Percentiles rank a stretch among this genome's conserved stretches.
phyloP scores from a whole-genome alignment of 2,329 filamentous ascomycete genomes.

The Aspergillus uvarum region DNA sequence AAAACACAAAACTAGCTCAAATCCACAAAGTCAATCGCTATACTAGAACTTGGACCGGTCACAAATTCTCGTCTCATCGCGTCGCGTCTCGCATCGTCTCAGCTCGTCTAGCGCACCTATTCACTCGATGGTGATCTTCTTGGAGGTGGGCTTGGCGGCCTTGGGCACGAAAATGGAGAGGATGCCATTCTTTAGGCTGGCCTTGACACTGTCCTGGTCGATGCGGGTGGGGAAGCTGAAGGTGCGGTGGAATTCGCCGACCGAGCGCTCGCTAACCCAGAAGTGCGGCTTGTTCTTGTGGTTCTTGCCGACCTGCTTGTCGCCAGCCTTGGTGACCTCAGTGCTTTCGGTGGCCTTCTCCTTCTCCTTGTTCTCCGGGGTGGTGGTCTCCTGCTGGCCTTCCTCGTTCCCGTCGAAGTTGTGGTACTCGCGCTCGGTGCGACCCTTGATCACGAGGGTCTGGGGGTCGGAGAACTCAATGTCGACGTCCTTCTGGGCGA shows the following conservation, averaged over 20 bases:
- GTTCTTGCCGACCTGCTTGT: slow-evolving; percentile 21
- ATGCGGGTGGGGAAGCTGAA: slow-evolving; percentile 60
- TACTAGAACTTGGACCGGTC: background rate
- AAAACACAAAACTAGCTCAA: background rate
- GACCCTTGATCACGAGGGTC: slow-evolving; percentile 49
- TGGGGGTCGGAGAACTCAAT: slow-evolving; percentile 51
- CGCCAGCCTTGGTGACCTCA: slow-evolving; percentile 32
- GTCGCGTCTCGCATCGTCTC: background rate
- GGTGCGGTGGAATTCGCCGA: slow-evolving; percentile 59
- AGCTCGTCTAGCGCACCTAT: background rate
- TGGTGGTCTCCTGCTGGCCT: slow-evolving; percentile 26
- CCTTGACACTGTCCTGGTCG: slow-evolving; percentile 61
- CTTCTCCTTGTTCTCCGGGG: slow-evolving; percentile 33
- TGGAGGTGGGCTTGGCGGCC: slow-evolving; percentile 47
- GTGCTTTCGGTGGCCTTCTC: slow-evolving; percentile 14
- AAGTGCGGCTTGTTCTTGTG: slow-evolving; percentile 44
- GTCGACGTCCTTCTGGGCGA: slow-evolving; percentile 48
- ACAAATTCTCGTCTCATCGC: background rate
- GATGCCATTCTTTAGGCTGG: slow-evolving; percentile 61
- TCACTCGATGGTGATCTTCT: slow-evolving; percentile 60
- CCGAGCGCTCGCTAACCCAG: slow-evolving; percentile 60
- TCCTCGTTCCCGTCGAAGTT: slow-evolving; percentile 41
- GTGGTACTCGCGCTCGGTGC: slow-evolving; percentile 40
- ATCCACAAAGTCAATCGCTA: background rate
- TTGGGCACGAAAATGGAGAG: slow-evolving; percentile 60